Percentiles rank a stretch among this genome's conserved stretches.
Evolutionary conservation across 345 rosid species (phyloP).

Genomic region (Raphanus sativus): DNA sequence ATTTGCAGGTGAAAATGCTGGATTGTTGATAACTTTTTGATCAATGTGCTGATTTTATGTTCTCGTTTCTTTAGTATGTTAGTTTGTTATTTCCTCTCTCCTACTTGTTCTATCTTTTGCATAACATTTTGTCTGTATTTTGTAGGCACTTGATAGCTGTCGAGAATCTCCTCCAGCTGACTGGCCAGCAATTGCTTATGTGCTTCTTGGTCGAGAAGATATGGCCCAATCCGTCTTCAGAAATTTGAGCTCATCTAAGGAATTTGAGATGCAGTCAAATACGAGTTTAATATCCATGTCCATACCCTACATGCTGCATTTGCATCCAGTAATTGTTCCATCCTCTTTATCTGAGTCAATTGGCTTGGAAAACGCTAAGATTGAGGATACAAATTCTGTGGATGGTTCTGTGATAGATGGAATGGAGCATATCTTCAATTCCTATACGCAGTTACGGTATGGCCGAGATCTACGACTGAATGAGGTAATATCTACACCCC

Average conservation of each 20-base stretch:
- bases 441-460: conserved; percentile 74
- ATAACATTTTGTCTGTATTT: conserved; percentile 32
- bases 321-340: conserved; percentile 90
- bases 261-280: conserved; percentile 56
- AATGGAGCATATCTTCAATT: conserved; percentile 14
- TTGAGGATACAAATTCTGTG: conserved; percentile 76
- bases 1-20: conserved; percentile 14
- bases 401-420: conserved; percentile 86
- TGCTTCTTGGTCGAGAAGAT: conserved; percentile 95
- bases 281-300: conserved; percentile 71
- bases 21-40: conserved; percentile 5
- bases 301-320: conserved; percentile 90
- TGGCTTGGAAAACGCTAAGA: conserved; percentile 63
- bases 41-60: conserved; percentile 5
- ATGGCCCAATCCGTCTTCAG: conserved; percentile 65
- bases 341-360: conserved; percentile 68
- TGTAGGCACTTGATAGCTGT: conserved; percentile 82
- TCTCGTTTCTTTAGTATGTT: conserved; percentile 6
- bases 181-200: conserved; percentile 94
- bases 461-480: conserved; percentile 94
- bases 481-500: conserved; percentile 56
- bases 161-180: conserved; percentile 91
- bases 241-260: conserved; percentile 51
- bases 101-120: conserved; percentile 18
- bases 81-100: conserved; percentile 3